Conservation (phyloP, 2,329 filamentous ascomycete species). For the Hypocrella siamensis region DNA sequence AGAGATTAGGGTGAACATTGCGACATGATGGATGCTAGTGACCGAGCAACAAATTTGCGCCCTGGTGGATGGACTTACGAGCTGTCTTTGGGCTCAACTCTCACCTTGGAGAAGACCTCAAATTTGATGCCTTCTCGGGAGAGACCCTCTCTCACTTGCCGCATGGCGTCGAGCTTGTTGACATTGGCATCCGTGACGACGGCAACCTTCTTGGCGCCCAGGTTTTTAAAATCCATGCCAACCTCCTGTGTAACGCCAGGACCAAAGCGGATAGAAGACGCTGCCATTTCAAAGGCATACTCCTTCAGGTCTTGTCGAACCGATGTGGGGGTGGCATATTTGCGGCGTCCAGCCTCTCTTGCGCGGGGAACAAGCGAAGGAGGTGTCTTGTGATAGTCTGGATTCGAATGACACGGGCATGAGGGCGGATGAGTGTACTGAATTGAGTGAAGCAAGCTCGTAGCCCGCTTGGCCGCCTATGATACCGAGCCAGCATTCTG, state of each 20-base stretch:
- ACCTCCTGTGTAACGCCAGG: conserved; percentile 89
- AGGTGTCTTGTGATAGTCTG: conserved; percentile 55
- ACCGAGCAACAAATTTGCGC: no score
- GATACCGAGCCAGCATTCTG: background rate
- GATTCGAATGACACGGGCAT: conserved; percentile 89
- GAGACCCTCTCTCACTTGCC: conserved; percentile 70
- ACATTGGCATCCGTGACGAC: conserved; percentile 86
- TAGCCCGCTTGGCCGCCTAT: conserved; percentile 46
- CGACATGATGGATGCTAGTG: no score
- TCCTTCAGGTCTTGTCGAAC: conserved; percentile 54
- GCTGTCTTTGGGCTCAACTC: conserved; percentile 87
- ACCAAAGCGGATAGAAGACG: conserved; percentile 85
- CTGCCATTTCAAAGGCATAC: conserved; percentile 98
- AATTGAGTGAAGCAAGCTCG: conserved; percentile 69
- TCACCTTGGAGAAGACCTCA: conserved; percentile 64
- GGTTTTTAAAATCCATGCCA: conserved; percentile 92
- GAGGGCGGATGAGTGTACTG: conserved; percentile 77
- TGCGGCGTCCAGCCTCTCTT: conserved; percentile 21
- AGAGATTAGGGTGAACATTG: background rate
- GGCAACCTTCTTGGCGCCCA: conserved; percentile 74
- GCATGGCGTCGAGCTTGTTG: conserved; percentile 71
- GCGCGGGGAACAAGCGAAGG: conserved; percentile 37
- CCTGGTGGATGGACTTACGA: conserved; percentile 58
- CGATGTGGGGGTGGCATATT: conserved; percentile 56
- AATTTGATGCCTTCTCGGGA: conserved; percentile 65